Conservation (phyloP, 345 rosid genomes). For the Garcia nutans region DNA sequence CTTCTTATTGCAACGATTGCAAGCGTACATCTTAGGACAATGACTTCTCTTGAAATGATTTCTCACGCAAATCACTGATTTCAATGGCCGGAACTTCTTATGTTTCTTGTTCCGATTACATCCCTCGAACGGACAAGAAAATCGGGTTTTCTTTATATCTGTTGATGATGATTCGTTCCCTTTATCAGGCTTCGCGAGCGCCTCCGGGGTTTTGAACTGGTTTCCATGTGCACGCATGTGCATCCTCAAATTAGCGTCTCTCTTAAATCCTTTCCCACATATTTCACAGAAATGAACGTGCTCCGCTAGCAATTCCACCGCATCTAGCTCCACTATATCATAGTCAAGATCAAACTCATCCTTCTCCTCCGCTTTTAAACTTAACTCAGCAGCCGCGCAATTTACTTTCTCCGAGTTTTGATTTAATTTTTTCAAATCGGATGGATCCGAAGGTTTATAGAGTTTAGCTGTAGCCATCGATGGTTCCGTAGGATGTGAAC, state of each 20-base stretch:
- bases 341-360: slow-evolving; percentile 25
- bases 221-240: slow-evolving; percentile 83
- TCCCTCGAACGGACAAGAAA: slow-evolving; percentile 67
- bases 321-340: slow-evolving; percentile 55
- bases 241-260: slow-evolving; percentile 75
- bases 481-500: slow-evolving; percentile 10
- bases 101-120: slow-evolving; percentile 62
- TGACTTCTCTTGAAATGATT: slow-evolving; percentile 81
- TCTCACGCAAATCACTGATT: slow-evolving; percentile 60
- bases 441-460: neutral
- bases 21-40: slow-evolving; percentile 66
- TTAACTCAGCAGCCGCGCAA: neutral
- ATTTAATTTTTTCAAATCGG: neutral
- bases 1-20: slow-evolving; percentile 60
- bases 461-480: neutral
- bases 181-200: slow-evolving; percentile 44
- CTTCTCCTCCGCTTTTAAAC: slow-evolving; percentile 2
- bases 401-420: neutral
- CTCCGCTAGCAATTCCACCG: slow-evolving; percentile 63
- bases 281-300: slow-evolving; percentile 67
- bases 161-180: neutral
- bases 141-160: slow-evolving; percentile 28
- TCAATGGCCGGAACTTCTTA: slow-evolving; percentile 52
- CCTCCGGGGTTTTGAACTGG: slow-evolving; percentile 63
- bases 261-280: slow-evolving; percentile 75